Conservation (phyloP, 208 protist species). For the Trypanosoma scelopori region DNA sequence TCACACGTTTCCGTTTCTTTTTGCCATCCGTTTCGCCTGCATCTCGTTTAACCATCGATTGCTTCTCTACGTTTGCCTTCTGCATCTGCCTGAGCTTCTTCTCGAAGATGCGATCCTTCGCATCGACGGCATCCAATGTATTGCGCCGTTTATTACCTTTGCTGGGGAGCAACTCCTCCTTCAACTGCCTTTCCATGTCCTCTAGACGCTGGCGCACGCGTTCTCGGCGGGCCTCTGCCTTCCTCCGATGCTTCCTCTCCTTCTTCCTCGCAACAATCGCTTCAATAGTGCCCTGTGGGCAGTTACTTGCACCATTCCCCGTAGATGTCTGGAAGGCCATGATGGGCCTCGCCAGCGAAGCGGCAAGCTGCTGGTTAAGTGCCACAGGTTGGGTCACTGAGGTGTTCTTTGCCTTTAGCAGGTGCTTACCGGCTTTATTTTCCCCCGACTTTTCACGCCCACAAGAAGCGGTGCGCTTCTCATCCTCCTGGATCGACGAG, state of each 20-base stretch:
- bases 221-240: slow-evolving; percentile 51
- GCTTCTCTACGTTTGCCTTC: slow-evolving; percentile 22
- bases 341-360: slow-evolving; percentile 18
- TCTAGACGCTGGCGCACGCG: slow-evolving; percentile 42
- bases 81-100: slow-evolving; percentile 31
- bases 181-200: slow-evolving; percentile 48
- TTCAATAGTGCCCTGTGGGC: slow-evolving; percentile 26
- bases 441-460: slow-evolving; percentile 6
- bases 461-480: too few species aligned
- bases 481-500: too few species aligned
- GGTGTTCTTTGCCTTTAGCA: slow-evolving; percentile 13
- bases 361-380: slow-evolving; percentile 29
- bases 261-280: slow-evolving; percentile 84
- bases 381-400: slow-evolving; percentile 10
- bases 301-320: too few species aligned
- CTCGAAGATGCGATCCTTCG: slow-evolving; percentile 23
- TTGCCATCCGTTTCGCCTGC: slow-evolving; percentile 15
- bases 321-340: slow-evolving; percentile 12
- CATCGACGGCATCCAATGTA: neutral
- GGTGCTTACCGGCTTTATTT: slow-evolving; percentile 20
- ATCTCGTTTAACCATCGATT: slow-evolving; percentile 14
- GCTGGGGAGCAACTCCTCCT: slow-evolving; percentile 21
- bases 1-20: slow-evolving; percentile 52
- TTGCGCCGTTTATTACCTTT: slow-evolving; percentile 36
- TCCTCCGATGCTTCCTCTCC: slow-evolving; percentile 73